Evolutionary conservation across 768 basidiomycete species (phyloP), one percentile per base, ranked within the genome.

Genomic region (Auriscalpium microsporum): DNA sequence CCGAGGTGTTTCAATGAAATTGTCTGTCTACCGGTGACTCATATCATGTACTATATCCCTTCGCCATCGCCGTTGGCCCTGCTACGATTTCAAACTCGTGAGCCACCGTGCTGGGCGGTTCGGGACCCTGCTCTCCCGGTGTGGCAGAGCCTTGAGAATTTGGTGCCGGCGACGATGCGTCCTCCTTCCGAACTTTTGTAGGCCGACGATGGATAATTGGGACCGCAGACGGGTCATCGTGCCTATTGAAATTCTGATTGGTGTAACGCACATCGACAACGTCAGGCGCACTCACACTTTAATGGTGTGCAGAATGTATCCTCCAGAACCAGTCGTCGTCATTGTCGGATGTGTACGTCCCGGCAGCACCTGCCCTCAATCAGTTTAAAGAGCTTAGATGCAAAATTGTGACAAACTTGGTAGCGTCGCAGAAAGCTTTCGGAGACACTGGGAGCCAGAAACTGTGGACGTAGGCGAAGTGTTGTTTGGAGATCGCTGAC

Each of bases 321-420:
- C 95, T 13, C 93, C 94, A 1, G 87, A 84, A 10, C 90, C 91
- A 19, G 90, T 86, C 56, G 84, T 89, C 54, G 77, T 85, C 96
- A 99, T 98, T 60, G 81, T 83, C 4, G 96, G 96, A 72, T 99
- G 96, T 42, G 91, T 95, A 37, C 96, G 79, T 21, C 96, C 95
- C 21, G 96, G 96, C n/a, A 99, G 76, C 14, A 94, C 86, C 73
- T 81, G 55, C 8, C 42, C 10, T 38, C 40, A 17, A 50, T 33
- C 19, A 42, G 37, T 23, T 13, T 3, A 9, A 40, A 10, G 14
- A 38, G 23, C 2, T 13, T 23, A 6, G 11, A 36, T 40, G 34
- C 21, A 37, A 17, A 28, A 46, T 28, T n/a, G 28, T 28, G 28
- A 51, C 51, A n/a, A 56, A 82, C 82, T 68, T 98, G 95, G 72